Percentiles rank a stretch among this genome's conserved stretches.
Conservation (phyloP, 345 rosid genomes). For the Crucihimalaya himalaica region DNA sequence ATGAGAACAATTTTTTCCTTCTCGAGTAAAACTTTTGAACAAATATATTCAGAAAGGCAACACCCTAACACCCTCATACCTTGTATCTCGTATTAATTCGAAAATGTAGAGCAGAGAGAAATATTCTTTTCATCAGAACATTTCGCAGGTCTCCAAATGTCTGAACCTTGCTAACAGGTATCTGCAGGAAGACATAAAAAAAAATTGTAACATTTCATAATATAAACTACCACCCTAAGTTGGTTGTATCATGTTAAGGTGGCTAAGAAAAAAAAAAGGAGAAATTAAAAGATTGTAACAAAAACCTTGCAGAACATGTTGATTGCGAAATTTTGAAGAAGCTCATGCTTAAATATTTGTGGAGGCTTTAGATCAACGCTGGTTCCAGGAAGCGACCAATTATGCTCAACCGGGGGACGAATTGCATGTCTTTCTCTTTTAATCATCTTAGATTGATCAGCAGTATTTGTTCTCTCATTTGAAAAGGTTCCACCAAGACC, state of each 20-base stretch:
- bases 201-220: slow-evolving; percentile 3
- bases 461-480: slow-evolving; percentile 56
- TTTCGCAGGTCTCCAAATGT: slow-evolving; percentile 90
- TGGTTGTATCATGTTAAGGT: slow-evolving; percentile 6
- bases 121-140: slow-evolving; percentile 98
- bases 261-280: background rate
- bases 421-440: slow-evolving; percentile 80
- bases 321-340: slow-evolving; percentile 92
- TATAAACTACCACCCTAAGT: slow-evolving; percentile 10
- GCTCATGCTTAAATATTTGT: slow-evolving; percentile 97
- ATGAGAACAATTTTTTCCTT: background rate
- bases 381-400: slow-evolving; percentile 91
- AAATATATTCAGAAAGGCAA: background rate
- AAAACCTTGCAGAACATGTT: slow-evolving; percentile 98
- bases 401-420: slow-evolving; percentile 95
- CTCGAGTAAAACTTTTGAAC: background rate
- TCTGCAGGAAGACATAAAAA: slow-evolving; percentile 54
- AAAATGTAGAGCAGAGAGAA: slow-evolving; percentile 96
- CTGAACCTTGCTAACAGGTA: slow-evolving; percentile 86
- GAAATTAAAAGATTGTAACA: slow-evolving; percentile 19
- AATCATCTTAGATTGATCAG: slow-evolving; percentile 63
- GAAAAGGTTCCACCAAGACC: slow-evolving; percentile 81
- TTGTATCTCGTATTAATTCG: slow-evolving; percentile 97
- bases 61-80: slow-evolving; percentile 47
- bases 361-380: slow-evolving; percentile 67